Percentiles rank a stretch among this genome's conserved stretches.
Evolutionary conservation across 1,284 basidiomycete species (phyloP).

Genomic region (Microbotryomycetes sp.): DNA sequence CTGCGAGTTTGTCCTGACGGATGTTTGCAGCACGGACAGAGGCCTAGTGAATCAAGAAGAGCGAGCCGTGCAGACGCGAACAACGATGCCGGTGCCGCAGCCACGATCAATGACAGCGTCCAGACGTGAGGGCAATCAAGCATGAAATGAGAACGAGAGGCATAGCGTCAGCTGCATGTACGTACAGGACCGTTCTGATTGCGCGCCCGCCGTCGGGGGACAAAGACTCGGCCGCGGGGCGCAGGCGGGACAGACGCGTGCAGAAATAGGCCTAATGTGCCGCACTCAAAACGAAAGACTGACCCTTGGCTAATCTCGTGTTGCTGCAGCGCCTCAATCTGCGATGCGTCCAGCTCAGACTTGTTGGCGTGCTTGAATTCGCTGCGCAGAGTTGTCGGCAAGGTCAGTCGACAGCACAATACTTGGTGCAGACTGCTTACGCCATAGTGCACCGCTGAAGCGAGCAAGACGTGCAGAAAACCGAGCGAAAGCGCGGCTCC

Average conservation of each 20-base stretch:
- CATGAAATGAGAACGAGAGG: no score
- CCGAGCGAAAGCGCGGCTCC: no score
- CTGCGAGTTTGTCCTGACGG: slow-evolving; percentile 86
- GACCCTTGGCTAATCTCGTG: slow-evolving; percentile 80
- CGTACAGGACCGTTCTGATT: no score
- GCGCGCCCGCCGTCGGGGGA: not conserved
- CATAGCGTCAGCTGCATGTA: no score
- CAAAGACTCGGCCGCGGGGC: not conserved
- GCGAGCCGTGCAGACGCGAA: no score
- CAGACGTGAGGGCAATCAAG: no score
- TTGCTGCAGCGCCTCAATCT: slow-evolving; percentile 90
- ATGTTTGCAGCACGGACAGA: slow-evolving; percentile 93
- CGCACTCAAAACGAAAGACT: slow-evolving; percentile 1
- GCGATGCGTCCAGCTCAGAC: slow-evolving; percentile 94
- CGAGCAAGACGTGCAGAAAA: no score
- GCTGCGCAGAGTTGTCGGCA: not conserved
- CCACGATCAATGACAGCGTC: no score
- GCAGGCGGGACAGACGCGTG: not conserved
- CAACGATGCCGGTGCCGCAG: no score
- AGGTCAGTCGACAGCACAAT: no score
- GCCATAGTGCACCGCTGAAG: no score
- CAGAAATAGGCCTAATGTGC: not conserved
- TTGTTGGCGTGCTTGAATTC: slow-evolving; percentile 45
- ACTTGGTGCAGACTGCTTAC: no score
- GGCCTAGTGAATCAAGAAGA: slow-evolving; percentile 44